Base-by-base conservation (phyloP, 2,329 filamentous ascomycete genomes). In the Endothia cerciana region DNA sequence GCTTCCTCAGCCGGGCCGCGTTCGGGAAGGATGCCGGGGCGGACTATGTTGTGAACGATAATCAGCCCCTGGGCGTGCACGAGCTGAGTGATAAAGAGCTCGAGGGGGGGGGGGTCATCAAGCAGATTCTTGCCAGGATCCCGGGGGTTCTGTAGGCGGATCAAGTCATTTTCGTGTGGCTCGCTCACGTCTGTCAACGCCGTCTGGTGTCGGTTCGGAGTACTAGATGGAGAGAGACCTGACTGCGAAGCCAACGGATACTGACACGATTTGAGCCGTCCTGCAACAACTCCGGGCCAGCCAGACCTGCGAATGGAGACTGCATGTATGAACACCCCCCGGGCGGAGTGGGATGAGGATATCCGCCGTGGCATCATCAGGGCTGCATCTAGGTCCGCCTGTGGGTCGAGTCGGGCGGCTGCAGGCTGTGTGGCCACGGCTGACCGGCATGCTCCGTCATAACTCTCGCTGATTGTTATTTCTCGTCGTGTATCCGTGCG, bases 81-180 rank as follows among this genome's bases (percentile, higher is more conserved):
- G 64, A 62, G 53, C 49, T 62, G 8, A 62, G 33, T 30, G 63
- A 57, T 25, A 33, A n/a, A 22, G 63, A 65, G 41, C 63, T 65
- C 8, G 57, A 57, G 63, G 51, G 41, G 15, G 57, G 56, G 63
- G 51, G 41, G 30, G 63, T 4, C 10, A 36, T 65, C 41, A 65
- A 57, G 59, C 25, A 57, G 8, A 57, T 22, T 7, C 13, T 65
- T 47, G 47, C 47, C 4, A 22, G 22, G 28, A 45, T 65, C 7
- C 47, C 63, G 7, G 63, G 63, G 28, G 62, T 28, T n/a, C 51
- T 55, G 30, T 55, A 36, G 51, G 30, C 8, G 47, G 8, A 25
- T 19, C n/a, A 3, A 28, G 19, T 7, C 10, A 5, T 15, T 1
- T 22, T 8, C n/a, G 47, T 49, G 10, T 49, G 41, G 11, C 8